phyloP scores from a whole-genome alignment of 441 rosid genomes.

The Erodium trifolium region DNA sequence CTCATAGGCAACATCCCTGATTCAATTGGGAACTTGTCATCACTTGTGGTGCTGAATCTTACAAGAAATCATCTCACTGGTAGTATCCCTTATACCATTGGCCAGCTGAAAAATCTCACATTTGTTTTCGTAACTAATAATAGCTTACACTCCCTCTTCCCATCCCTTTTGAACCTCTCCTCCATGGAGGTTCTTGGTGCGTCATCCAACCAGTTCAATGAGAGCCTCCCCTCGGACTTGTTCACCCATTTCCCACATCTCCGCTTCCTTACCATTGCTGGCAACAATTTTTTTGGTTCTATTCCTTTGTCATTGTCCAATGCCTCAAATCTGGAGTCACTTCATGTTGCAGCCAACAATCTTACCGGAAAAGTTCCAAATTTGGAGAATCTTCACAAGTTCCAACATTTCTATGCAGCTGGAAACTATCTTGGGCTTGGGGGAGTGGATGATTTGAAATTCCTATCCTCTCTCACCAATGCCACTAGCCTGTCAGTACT shows the following conservation, averaged over 20 bases:
- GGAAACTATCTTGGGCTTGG: too few species aligned
- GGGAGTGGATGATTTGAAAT: too few species aligned
- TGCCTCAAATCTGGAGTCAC: too few species aligned
- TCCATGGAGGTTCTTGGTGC: background rate
- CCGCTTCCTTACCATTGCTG: background rate
- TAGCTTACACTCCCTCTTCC: slow-evolving; percentile 6
- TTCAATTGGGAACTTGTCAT: slow-evolving; percentile 22
- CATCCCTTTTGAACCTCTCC: slow-evolving; percentile 23
- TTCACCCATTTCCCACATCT: slow-evolving; percentile 11
- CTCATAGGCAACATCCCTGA: slow-evolving; percentile 19
- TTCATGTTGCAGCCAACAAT: too few species aligned
- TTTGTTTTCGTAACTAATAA: background rate
- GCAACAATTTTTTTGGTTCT: slow-evolving; percentile 14
- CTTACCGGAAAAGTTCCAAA: too few species aligned
- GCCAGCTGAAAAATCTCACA: slow-evolving; percentile 12
- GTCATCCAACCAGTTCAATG: slow-evolving; percentile 14
- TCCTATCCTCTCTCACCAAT: slow-evolving; percentile 21
- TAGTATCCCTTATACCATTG: slow-evolving; percentile 16
- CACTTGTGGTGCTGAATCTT: background rate
- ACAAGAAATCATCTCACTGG: slow-evolving; percentile 15
- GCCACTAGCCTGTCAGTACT: background rate
- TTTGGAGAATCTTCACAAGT: too few species aligned
- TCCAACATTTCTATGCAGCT: too few species aligned
- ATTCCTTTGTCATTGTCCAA: slow-evolving; percentile 17
- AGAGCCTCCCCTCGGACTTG: slow-evolving; percentile 17